These are phyloP conservation scores for Pseudisothecium myosuroides DNA, from an alignment of 225 moss, liverwort and hornwort genomes.

Conservation along the genomic window DNA sequence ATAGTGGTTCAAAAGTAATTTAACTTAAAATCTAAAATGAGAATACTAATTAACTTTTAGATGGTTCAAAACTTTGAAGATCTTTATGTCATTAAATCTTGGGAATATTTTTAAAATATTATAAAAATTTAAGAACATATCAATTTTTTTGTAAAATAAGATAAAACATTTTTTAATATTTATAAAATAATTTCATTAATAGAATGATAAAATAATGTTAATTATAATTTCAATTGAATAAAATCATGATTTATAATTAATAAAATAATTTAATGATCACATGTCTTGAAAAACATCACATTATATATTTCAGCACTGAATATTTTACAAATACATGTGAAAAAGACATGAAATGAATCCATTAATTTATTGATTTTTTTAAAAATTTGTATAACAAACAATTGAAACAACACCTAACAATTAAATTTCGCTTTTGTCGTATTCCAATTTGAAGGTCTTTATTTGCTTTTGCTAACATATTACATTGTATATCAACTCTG, in stretches of 20 bases:
- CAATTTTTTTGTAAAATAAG: too few relatives aligned
- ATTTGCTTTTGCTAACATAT: slow-evolving; percentile 18
- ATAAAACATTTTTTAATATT: not conserved
- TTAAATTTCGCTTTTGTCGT: slow-evolving; percentile 38
- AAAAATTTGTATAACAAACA: not conserved
- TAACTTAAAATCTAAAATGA: not conserved
- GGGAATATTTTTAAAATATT: not conserved
- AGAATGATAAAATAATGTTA: too few relatives aligned
- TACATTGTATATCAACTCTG: slow-evolving; percentile 46
- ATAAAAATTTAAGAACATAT: too few relatives aligned
- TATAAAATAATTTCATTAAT: not conserved
- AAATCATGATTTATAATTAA: not conserved
- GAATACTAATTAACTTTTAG: too few relatives aligned
- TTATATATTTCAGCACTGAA: not conserved
- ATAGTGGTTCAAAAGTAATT: not conserved
- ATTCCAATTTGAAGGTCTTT: slow-evolving; percentile 54
- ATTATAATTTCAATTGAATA: not conserved
- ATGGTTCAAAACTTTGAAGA: not conserved
- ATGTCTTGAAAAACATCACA: not conserved
- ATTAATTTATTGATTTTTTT: not conserved
- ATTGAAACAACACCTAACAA: slow-evolving; percentile 31
- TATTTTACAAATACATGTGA: not conserved
- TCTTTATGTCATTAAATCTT: not conserved
- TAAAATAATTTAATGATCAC: not conserved
- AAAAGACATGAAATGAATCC: not conserved